A percentile compares a stretch with the other conserved stretches of the same genome.
These are phyloP conservation scores for Penicillium sp. DNA, from an alignment of 2,329 filamentous ascomycete genomes.

Conservation along the genomic window DNA sequence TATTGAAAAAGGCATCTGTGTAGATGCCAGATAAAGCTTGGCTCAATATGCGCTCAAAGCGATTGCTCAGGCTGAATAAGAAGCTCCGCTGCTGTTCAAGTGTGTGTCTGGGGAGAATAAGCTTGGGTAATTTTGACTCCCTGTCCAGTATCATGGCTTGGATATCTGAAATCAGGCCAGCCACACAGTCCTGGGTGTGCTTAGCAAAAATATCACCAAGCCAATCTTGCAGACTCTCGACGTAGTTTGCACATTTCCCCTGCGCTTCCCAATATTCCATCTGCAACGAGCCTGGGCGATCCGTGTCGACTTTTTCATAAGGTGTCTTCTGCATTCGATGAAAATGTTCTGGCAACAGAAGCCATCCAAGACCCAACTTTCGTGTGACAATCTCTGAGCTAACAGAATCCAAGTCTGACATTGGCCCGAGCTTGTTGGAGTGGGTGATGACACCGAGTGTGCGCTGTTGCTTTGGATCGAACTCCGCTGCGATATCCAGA, in stretches of 20 bases:
- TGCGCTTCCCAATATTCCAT: constrained; percentile 24
- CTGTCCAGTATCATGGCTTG: constrained; percentile 24
- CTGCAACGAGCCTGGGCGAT: constrained; percentile 21
- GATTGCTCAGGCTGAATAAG: constrained; percentile 22
- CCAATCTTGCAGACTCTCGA: background rate
- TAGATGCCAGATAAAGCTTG: constrained; percentile 2
- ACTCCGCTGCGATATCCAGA: constrained; percentile 47
- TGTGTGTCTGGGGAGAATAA: constrained; percentile 28
- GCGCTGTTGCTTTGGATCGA: constrained; percentile 34
- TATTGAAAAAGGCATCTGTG: background rate
- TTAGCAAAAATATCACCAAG: background rate
- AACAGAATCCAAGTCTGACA: constrained; percentile 38
- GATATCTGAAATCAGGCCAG: background rate
- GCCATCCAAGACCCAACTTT: constrained; percentile 51
- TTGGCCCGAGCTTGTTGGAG: constrained; percentile 41
- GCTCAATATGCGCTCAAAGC: background rate
- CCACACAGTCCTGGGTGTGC: background rate
- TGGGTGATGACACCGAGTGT: constrained; percentile 53
- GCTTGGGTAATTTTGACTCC: constrained; percentile 23
- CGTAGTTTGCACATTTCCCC: background rate
- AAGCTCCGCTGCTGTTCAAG: constrained; percentile 29
- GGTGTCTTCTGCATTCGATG: background rate
- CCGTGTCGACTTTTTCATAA: background rate
- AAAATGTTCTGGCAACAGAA: background rate
- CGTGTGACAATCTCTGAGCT: constrained; percentile 45